Evolutionary conservation across 2,329 filamentous ascomycete species (phyloP), one percentile per base, ranked within the genome.

Genomic region (Arthroderma sp.): DNA sequence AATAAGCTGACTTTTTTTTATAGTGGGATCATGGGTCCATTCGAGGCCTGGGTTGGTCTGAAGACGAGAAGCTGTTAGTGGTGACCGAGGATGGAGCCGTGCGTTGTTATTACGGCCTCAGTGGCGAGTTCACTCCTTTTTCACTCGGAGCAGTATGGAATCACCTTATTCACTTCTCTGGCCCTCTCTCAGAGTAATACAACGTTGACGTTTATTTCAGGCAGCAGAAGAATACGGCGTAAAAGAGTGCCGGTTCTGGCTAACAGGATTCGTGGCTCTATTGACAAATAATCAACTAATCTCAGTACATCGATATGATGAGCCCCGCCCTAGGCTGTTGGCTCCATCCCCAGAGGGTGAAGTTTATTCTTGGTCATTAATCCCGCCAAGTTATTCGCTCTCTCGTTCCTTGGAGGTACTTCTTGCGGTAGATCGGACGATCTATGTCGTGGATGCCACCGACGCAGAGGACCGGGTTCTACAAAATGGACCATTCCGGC

Each of bases 51-150:
- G 91, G 91, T 31, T 98, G 91, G 91, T 94, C 88, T 15, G 89
- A 94, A 57, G 86, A 95, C 52, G 91, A 98, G 70, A 83, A 84
- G 59, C 73, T 98, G 39, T 70, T 98, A 3, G 83, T 95, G 0
- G 80, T 96, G 42, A 85, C 87, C 6, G 77, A 83, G 43, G 89
- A 98, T 58, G 91, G 91, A 27, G 89, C 80, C 1, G 89, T 96
- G 37, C 76, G 88, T 48, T 91, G 86, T 62, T 95, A 88, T 59
- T 80, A 87, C 61, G 85, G 91, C 57, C 69, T 98, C n/a, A 84
- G 94, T 61, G 85, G 83, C 50, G 89, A 96, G 60, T 98, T 98
- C 60, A 85, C 82, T 10, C 88, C 94, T 47, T 98, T 96, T 63
- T 88, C 85, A 1, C 71, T 98, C 0, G 91, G 89, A 44, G 82